Conservation (phyloP, 2,329 filamentous ascomycete species). For the Beauveria varroae region DNA sequence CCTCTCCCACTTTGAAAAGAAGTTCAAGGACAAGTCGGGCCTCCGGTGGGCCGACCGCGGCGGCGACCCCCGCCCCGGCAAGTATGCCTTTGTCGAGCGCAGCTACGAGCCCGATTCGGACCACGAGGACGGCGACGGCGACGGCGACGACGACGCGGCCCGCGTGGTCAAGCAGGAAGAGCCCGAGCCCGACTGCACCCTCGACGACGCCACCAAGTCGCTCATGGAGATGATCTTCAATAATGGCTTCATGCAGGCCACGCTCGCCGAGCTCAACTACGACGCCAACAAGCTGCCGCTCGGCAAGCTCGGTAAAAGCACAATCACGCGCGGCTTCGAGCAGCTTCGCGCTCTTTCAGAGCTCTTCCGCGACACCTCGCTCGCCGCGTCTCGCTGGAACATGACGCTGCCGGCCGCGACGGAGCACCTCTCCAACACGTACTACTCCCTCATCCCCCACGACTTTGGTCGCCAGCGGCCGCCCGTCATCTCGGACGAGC, state of each 20-base stretch:
- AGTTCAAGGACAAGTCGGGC: constrained; percentile 57
- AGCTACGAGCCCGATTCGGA: constrained; percentile 65
- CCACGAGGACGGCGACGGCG: constrained; percentile 37
- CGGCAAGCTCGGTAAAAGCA: constrained; percentile 75
- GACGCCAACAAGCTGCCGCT: constrained; percentile 71
- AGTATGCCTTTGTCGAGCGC: constrained; percentile 75
- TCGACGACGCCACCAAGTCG: constrained; percentile 53
- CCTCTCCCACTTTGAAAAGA: constrained; percentile 46
- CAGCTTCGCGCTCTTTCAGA: constrained; percentile 67
- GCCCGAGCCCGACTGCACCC: constrained; percentile 43
- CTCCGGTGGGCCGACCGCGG: constrained; percentile 46
- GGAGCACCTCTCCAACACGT: constrained; percentile 65
- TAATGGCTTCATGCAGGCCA: constrained; percentile 58
- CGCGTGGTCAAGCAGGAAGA: constrained; percentile 25
- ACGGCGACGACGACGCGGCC: constrained; percentile 23
- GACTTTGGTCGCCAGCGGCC: constrained; percentile 67
- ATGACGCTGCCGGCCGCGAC: constrained; percentile 33
- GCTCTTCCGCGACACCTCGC: constrained; percentile 47
- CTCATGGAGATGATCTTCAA: constrained; percentile 83
- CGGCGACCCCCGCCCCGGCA: constrained; percentile 51
- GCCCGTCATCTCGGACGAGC: constrained; percentile 52
- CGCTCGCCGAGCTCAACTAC: constrained; percentile 62
- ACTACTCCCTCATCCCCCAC: constrained; percentile 78
- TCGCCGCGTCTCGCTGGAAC: constrained; percentile 38
- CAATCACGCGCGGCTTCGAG: constrained; percentile 67